Evolutionary conservation across 2,329 filamentous ascomycete genomes (phyloP), one percentile per base, ranked within the genome.

Genomic region (Colletotrichum euphorbiae): DNA sequence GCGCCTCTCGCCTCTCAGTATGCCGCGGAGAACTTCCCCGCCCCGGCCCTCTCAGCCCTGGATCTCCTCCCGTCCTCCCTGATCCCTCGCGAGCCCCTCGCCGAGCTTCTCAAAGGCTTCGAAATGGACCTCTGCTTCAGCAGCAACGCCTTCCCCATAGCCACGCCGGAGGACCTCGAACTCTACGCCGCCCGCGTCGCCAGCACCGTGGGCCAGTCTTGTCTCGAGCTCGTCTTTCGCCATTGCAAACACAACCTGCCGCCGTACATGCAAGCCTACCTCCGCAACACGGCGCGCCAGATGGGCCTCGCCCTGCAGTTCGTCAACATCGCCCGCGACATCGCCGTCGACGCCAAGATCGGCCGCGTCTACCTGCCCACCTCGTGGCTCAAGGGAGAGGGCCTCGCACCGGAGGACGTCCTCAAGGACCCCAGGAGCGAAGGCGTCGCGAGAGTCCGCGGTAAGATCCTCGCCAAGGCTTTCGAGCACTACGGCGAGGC

Each of bases 281-380:
- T 92, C 6, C 79, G 90, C 13, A 74, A 80, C 15, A 85, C 89
- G 0, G 90, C 90, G 1, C 82, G 83, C 19, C 81, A 83, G 31
- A 93, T 93, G 91, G 91, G 91, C 0, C 84, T 91, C 38, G 91
- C 91, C 1, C 79, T 93, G n/a, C 91, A 94, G 73, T 93, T 91
- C 72, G 87, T 92, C 73, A 94, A 93, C 73, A 93, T 94, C 69
- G 89, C 90, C 3, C 88, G 91, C 21, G 91, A 94, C 73, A 89
- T 93, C n/a, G 77, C 80, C 3, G 87, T 88, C 3, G 91, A 93
- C 72, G 89, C 91, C 0, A 78, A 80, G 13, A 87, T 91, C 40
- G 83, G 83, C 1, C 85, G 91, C 6, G 90, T 92, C 6, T 94
- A 94, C 74, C 78, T 93, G 4, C 91, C 91, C 0, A 80, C 81